Conservation (phyloP, 2,329 filamentous ascomycete genomes). For the Fusarium sp. region DNA sequence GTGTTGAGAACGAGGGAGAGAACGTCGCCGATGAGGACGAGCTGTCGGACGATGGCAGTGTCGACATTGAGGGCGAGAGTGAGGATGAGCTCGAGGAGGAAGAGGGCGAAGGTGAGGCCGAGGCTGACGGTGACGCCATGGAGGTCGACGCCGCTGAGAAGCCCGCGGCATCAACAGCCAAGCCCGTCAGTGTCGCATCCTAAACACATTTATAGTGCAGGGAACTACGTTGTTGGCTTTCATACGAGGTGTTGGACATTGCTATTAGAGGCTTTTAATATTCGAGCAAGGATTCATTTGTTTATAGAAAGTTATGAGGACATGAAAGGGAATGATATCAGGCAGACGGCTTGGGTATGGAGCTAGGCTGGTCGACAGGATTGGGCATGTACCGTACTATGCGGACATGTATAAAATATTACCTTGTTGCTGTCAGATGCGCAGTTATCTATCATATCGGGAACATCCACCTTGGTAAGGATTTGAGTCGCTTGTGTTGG, state of each 20-base stretch:
- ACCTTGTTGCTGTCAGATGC: slow-evolving; percentile 25
- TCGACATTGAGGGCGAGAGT: slow-evolving; percentile 83
- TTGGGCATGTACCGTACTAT: slow-evolving; percentile 7
- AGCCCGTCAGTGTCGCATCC: slow-evolving; percentile 54
- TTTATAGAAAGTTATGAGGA: slow-evolving; percentile 50
- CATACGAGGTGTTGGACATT: slow-evolving; percentile 37
- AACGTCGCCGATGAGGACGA: slow-evolving; percentile 72
- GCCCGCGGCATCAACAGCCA: slow-evolving; percentile 49
- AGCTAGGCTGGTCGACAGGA: slow-evolving; percentile 27
- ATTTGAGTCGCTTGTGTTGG: slow-evolving; percentile 1
- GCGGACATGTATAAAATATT: slow-evolving; percentile 9
- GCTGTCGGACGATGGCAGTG: slow-evolving; percentile 78
- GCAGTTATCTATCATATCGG: slow-evolving; percentile 22
- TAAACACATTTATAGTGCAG: slow-evolving; percentile 32
- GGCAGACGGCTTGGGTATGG: slow-evolving; percentile 31
- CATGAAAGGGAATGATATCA: slow-evolving; percentile 50
- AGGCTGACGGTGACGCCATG: slow-evolving; percentile 60
- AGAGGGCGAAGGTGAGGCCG: slow-evolving; percentile 63
- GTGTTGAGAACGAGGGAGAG: slow-evolving; percentile 66
- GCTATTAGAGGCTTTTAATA: slow-evolving; percentile 37
- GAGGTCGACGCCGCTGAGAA: slow-evolving; percentile 61
- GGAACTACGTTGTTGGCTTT: slow-evolving; percentile 25
- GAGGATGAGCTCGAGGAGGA: slow-evolving; percentile 78
- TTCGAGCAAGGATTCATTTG: slow-evolving; percentile 37
- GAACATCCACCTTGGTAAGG: not conserved